Percentiles rank a stretch among this genome's conserved stretches.
Evolutionary conservation across 805 yeast genomes (phyloP).

Genomic region (Cyberlindnera galapagoensis): DNA sequence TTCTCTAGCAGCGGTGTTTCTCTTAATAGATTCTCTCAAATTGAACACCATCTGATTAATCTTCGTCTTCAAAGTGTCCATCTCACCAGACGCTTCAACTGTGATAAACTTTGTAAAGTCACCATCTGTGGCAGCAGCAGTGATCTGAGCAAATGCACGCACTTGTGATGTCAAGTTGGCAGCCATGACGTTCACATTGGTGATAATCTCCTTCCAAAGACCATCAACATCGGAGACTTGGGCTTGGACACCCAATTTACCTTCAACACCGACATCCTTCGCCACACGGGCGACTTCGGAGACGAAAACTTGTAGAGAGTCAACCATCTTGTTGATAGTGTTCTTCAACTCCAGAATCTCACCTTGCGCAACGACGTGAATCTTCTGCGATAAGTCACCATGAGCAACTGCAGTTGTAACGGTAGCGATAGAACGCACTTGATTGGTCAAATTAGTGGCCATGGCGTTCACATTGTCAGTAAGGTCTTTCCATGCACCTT

Average conservation of each 20-base stretch:
- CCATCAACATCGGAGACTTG: constrained; percentile 90
- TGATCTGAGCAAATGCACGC: constrained; percentile 87
- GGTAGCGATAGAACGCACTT: constrained; percentile 88
- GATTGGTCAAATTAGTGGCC: constrained; percentile 88
- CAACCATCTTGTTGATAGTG: constrained; percentile 91
- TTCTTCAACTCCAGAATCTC: constrained; percentile 80
- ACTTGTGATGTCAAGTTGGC: constrained; percentile 89
- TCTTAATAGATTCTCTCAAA: constrained; percentile 80
- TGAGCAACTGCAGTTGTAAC: constrained; percentile 92
- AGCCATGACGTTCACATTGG: constrained; percentile 91
- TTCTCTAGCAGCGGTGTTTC: constrained; percentile 90
- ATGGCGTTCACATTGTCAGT: constrained; percentile 88
- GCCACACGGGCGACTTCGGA: constrained; percentile 87
- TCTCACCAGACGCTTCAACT: constrained; percentile 88
- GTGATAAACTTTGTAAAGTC: constrained; percentile 87
- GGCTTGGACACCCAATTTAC: constrained; percentile 88
- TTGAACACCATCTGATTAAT: constrained; percentile 80
- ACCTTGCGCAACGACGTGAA: constrained; percentile 86
- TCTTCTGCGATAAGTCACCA: constrained; percentile 85
- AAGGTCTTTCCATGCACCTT: constrained; percentile 88
- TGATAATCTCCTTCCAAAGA: constrained; percentile 85
- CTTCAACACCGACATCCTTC: constrained; percentile 88
- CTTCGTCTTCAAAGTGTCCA: constrained; percentile 51
- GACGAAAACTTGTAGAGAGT: constrained; percentile 80
- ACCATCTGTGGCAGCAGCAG: constrained; percentile 93